Percentiles rank a stretch among this genome's conserved stretches.
These are phyloP conservation scores for Skeletonema marinoi DNA, from an alignment of 108 stramenopile genomes.

Conservation along the genomic window DNA sequence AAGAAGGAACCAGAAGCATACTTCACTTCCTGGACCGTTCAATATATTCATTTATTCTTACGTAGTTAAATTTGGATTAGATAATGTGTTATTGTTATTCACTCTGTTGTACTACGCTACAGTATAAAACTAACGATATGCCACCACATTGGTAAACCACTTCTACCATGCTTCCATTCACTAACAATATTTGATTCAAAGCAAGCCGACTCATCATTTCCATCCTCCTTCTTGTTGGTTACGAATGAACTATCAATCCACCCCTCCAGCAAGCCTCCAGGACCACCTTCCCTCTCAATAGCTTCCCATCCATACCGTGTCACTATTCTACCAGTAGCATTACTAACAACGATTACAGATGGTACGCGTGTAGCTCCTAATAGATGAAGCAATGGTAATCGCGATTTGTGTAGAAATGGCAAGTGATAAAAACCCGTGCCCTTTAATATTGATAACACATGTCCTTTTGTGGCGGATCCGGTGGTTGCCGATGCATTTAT, in stretches of 20 bases:
- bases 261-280: constrained; percentile 11
- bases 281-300: constrained; percentile 30
- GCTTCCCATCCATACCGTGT: constrained; percentile 49
- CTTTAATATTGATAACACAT: constrained; percentile 1
- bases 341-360: constrained; percentile 32
- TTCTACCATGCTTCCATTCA: constrained; percentile 29
- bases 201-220: neutral
- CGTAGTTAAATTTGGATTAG: too few relatives aligned
- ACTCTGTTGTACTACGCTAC: neutral
- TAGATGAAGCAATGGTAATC: constrained; percentile 23
- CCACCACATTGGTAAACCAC: constrained; percentile 25
- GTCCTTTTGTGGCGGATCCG: neutral
- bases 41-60: too few relatives aligned
- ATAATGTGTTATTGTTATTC: too few relatives aligned
- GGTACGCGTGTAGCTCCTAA: constrained; percentile 32
- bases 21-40: too few relatives aligned
- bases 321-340: constrained; percentile 34
- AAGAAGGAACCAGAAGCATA: too few relatives aligned
- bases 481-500: neutral
- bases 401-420: constrained; percentile 25
- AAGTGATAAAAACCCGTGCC: constrained; percentile 37
- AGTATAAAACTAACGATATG: neutral
- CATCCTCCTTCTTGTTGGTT: constrained; percentile 16
- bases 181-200: constrained; percentile 35
- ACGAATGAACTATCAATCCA: constrained; percentile 20